Conservation (phyloP, 805 yeast species). For the Starmerella asiatica region DNA sequence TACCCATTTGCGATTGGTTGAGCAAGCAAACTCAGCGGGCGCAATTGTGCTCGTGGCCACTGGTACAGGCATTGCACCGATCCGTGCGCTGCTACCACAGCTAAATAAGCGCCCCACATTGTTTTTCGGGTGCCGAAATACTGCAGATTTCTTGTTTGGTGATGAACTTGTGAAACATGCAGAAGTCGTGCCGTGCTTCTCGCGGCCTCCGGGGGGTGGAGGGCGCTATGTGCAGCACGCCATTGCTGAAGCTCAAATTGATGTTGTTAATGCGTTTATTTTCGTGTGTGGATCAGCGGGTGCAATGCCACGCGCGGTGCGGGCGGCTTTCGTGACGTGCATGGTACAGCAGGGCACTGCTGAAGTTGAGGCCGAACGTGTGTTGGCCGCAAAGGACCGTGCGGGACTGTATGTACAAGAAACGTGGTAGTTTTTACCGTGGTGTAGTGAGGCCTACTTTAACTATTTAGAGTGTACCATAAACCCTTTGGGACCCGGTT, state of each 20-base stretch:
- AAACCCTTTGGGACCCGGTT: too few relatives aligned
- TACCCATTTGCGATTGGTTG: constrained; percentile 23
- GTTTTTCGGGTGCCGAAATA: constrained; percentile 19
- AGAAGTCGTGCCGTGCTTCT: constrained; percentile 31
- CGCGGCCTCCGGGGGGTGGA: constrained; percentile 27
- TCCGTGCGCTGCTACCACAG: constrained; percentile 51
- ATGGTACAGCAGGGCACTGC: constrained; percentile 24
- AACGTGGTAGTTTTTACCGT: constrained; percentile 73
- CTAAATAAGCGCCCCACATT: constrained; percentile 24
- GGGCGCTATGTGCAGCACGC: constrained; percentile 67
- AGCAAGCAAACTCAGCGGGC: constrained; percentile 22
- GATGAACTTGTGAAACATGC: constrained; percentile 34
- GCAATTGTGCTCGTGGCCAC: constrained; percentile 62
- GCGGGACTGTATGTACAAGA: constrained; percentile 65
- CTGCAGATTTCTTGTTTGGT: constrained; percentile 29
- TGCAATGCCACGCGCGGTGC: constrained; percentile 78
- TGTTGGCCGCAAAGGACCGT: constrained; percentile 45
- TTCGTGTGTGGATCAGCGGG: constrained; percentile 92
- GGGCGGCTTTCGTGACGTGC: constrained; percentile 62
- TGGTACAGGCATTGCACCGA: constrained; percentile 95
- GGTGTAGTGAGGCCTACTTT: too few relatives aligned
- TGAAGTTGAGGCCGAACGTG: constrained; percentile 33
- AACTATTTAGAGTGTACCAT: too few relatives aligned
- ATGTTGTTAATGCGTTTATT: constrained; percentile 52
- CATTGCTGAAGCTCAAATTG: constrained; percentile 34